Percentiles rank a stretch among this genome's conserved stretches.
Evolutionary conservation across 306 rosid genomes (phyloP).

Genomic region (Fragaria ananassa): DNA sequence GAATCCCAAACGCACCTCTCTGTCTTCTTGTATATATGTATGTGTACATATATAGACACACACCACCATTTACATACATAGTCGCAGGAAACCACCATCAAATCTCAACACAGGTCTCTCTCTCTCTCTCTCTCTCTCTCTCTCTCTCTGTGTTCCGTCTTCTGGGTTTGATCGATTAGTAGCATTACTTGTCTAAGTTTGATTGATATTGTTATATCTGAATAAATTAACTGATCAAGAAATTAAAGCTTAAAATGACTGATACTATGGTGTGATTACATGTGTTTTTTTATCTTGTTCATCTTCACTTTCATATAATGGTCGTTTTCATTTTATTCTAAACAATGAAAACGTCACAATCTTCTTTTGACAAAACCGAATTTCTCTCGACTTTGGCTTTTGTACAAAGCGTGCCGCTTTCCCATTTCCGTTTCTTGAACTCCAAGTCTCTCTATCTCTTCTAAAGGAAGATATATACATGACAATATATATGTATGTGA

Average conservation of each 20-base stretch:
- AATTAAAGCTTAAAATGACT: neutral
- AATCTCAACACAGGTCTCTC: constrained; percentile 9
- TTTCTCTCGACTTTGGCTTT: neutral
- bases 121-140: neutral
- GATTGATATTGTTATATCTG: neutral
- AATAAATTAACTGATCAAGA: neutral
- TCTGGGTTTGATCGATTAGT: too few relatives aligned
- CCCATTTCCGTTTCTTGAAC: constrained; percentile 28
- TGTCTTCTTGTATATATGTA: neutral
- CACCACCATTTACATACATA: neutral
- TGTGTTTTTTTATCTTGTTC: too few relatives aligned
- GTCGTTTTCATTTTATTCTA: neutral
- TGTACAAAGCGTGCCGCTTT: neutral
- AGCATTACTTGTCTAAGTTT: neutral
- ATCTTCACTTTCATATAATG: too few relatives aligned
- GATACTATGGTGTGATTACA: neutral
- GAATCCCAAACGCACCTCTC: neutral
- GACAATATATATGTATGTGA: neutral
- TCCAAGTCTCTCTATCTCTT: constrained; percentile 23
- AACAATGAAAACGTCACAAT: neutral
- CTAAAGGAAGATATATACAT: neutral
- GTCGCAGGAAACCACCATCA: neutral
- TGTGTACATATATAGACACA: neutral
- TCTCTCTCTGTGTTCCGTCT: too few relatives aligned
- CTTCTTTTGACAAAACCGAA: neutral